phyloP scores from a whole-genome alignment of 495 filamentous ascomycete genomes.

The Penicillium subrubescens region DNA sequence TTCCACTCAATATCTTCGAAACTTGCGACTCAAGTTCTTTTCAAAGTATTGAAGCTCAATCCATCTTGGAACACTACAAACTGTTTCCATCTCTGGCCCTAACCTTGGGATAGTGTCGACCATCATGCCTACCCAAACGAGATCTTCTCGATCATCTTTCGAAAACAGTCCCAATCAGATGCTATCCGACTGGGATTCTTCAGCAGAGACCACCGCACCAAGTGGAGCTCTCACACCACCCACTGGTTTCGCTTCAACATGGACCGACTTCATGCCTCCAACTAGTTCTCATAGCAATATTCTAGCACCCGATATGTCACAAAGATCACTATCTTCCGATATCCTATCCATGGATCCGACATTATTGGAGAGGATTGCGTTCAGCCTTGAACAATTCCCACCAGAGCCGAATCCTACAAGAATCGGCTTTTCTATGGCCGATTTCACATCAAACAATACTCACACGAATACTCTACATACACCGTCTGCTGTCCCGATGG shows the following conservation, averaged over 20 bases:
- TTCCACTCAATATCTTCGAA: not conserved
- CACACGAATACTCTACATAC: not conserved
- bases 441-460: not conserved
- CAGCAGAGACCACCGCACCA: not conserved
- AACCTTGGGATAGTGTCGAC: not conserved
- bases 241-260: not conserved
- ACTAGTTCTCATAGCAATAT: not conserved
- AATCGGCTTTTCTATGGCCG: not conserved
- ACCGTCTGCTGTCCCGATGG: not conserved
- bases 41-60: not conserved
- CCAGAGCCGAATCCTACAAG: not conserved
- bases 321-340: not conserved
- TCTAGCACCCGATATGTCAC: not conserved
- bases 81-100: not conserved
- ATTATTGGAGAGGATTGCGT: constrained; percentile 2
- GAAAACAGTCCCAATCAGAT: not conserved
- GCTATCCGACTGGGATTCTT: not conserved
- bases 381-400: constrained; percentile 7
- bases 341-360: not conserved
- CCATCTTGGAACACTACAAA: not conserved
- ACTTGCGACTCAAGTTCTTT: not conserved
- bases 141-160: not conserved
- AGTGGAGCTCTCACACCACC: not conserved
- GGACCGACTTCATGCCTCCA: not conserved
- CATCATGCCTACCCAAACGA: not conserved